Base-by-base conservation (phyloP, 1,284 basidiomycete species). In the Irpex lacteus region DNA sequence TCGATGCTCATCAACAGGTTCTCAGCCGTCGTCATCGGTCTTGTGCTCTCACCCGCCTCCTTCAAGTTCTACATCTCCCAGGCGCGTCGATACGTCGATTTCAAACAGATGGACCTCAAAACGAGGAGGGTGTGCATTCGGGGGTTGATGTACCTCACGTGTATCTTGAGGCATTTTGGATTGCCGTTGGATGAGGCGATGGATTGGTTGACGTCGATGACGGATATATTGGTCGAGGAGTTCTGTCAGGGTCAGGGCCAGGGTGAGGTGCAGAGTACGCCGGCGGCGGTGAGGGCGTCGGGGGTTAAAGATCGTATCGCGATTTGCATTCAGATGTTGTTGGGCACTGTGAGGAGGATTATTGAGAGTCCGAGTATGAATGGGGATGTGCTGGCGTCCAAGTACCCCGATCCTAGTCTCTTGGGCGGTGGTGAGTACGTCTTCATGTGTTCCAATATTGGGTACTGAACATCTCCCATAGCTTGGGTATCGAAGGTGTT, bases 1-100 rank as follows among this genome's bases (percentile, higher is more conserved):
- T 92, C 94, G 0, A 89, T 90, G 80, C 81, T 98, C 9, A 89
- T 92, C 75, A 98, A 98, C 75, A 89, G 96, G 32, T 90, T 95
- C 71, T 87, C 86, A 53, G 87, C 91, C 13, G 82, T 94, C 68
- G 86, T 92, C 18, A 82, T 94, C n/a, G 88, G 88, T 5, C 83
- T 94, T 59, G 85, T 90, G 69, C 84, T 97, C 47, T 88, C 91
- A 57, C 86, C 89, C 0, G 68, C 80, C 0, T 81, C 84, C 18
- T 80, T 87, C 63, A 77, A 81, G 4, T 80, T 82, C 59, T 83
- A 87, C 11, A 73, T 94, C 34, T 74, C 79, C 8, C 86, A 86
- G 64, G 89, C 89, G 9, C 86, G 83, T 40, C 81, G 81, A 36
- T 93, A 90, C 63, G 81, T 96, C 56, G 79, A 81, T 57, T 96